These are phyloP conservation scores for Trypanosoma brucei DNA, from an alignment of 208 protist genomes.

Conservation along the genomic window DNA sequence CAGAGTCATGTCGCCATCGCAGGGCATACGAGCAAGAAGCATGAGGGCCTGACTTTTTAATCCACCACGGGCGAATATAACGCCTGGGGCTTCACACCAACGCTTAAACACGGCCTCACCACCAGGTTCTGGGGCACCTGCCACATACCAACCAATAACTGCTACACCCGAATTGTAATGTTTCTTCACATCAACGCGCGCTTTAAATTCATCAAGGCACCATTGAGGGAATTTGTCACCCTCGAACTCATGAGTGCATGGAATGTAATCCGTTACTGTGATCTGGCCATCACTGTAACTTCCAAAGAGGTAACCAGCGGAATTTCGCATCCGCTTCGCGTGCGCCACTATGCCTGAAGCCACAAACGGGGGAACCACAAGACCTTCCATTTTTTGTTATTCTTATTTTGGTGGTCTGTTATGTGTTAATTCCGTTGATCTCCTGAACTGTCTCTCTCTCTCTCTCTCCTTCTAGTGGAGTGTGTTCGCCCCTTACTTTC, in stretches of 20 bases:
- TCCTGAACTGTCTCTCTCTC: too few relatives aligned
- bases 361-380: conserved; percentile 65
- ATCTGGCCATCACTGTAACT: conserved; percentile 38
- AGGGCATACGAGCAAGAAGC: conserved; percentile 31
- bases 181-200: conserved; percentile 40
- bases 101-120: conserved; percentile 34
- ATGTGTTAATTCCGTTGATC: too few relatives aligned
- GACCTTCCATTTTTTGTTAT: conserved; percentile 6
- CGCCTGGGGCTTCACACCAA: conserved; percentile 52
- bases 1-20: conserved; percentile 25
- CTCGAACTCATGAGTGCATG: conserved; percentile 44
- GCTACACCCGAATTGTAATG: conserved; percentile 36
- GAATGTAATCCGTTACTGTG: conserved; percentile 63
- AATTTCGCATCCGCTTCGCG: conserved; percentile 59
- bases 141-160: conserved; percentile 77
- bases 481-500: too few relatives aligned
- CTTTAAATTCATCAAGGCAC: conserved; percentile 34
- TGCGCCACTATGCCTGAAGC: conserved; percentile 79
- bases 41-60: conserved; percentile 28
- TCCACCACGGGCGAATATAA: conserved; percentile 33
- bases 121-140: conserved; percentile 22
- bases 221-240: conserved; percentile 21
- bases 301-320: conserved; percentile 69
- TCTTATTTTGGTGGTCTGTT: background rate
- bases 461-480: too few relatives aligned